These are phyloP conservation scores for Macrolepiota dolichaula DNA, from an alignment of 768 basidiomycete genomes.

Conservation along the genomic window DNA sequence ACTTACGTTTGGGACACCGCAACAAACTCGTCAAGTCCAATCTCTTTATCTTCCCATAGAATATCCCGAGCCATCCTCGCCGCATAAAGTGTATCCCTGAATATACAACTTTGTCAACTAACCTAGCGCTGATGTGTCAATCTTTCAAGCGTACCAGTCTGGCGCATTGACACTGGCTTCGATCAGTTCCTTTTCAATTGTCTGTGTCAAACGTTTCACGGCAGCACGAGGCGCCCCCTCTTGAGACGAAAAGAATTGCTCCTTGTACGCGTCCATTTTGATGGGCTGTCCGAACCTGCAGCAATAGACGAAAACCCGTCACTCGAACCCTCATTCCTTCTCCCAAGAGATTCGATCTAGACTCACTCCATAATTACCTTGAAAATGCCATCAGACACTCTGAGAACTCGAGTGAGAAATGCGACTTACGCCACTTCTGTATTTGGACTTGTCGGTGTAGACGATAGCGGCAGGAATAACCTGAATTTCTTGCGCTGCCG, in stretches of 20 bases:
- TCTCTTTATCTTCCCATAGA: conserved; percentile 81
- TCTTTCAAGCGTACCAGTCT: conserved; percentile 68
- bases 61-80: conserved; percentile 92
- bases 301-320: conserved; percentile 3
- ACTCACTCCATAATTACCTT: conserved; percentile 75
- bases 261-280: conserved; percentile 65
- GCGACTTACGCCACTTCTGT: conserved; percentile 77
- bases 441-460: conserved; percentile 95
- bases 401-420: background rate
- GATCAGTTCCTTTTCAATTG: conserved; percentile 67
- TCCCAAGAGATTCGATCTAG: background rate
- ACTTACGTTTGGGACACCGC: conserved; percentile 87
- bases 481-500: conserved; percentile 43
- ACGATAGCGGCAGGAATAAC: conserved; percentile 87
- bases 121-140: background rate
- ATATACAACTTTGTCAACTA: background rate
- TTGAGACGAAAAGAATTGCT: conserved; percentile 67
- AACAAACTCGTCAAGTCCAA: conserved; percentile 81
- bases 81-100: conserved; percentile 85
- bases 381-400: background rate
- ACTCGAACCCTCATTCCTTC: conserved; percentile 2
- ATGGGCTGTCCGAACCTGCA: conserved; percentile 83
- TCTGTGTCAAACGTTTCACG: conserved; percentile 81
- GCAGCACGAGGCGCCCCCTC: conserved; percentile 73
- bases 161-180: conserved; percentile 87